A percentile compares a stretch with the other conserved stretches of the same genome.
Evolutionary conservation across 768 basidiomycete species (phyloP).

Genomic region (Tylopilus intermedius): DNA sequence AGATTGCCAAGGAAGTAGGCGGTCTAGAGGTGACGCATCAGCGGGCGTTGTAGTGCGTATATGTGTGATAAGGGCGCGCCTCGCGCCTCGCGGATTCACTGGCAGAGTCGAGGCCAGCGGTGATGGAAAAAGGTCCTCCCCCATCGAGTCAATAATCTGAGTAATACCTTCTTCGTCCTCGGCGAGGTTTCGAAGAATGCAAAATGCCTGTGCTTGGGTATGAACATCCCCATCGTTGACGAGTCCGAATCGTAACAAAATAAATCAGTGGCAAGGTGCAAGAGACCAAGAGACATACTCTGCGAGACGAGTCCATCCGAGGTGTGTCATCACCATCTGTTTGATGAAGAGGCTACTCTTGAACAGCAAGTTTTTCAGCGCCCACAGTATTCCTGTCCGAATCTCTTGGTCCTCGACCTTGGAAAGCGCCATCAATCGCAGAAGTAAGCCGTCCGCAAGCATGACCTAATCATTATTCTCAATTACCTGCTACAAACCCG

Average conservation of each 20-base stretch:
- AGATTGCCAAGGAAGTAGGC: constrained; percentile 65
- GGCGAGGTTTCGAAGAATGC: constrained; percentile 62
- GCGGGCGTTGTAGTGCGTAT: neutral
- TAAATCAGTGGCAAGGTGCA: neutral
- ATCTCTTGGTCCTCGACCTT: constrained; percentile 50
- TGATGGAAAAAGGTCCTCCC: constrained; percentile 39
- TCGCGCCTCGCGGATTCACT: constrained; percentile 53
- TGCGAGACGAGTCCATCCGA: constrained; percentile 62
- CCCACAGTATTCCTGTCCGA: constrained; percentile 76
- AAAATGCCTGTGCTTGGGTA: constrained; percentile 68
- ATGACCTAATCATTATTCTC: constrained; percentile 41
- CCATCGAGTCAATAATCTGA: constrained; percentile 53
- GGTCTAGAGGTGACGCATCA: constrained; percentile 33
- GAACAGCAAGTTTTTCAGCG: constrained; percentile 75
- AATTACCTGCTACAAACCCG: neutral
- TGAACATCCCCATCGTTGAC: constrained; percentile 48
- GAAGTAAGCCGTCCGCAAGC: constrained; percentile 62
- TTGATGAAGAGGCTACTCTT: constrained; percentile 61
- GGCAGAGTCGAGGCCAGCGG: constrained; percentile 44
- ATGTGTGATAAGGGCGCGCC: constrained; percentile 27
- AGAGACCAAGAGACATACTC: constrained; percentile 37
- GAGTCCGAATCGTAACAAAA: constrained; percentile 35
- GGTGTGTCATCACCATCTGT: constrained; percentile 54
- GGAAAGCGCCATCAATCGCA: constrained; percentile 57
- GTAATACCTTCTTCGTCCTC: constrained; percentile 62